Evolutionary conservation across 208 protist genomes (phyloP).

Genomic region (Acanthamoeba polyphaga): DNA sequence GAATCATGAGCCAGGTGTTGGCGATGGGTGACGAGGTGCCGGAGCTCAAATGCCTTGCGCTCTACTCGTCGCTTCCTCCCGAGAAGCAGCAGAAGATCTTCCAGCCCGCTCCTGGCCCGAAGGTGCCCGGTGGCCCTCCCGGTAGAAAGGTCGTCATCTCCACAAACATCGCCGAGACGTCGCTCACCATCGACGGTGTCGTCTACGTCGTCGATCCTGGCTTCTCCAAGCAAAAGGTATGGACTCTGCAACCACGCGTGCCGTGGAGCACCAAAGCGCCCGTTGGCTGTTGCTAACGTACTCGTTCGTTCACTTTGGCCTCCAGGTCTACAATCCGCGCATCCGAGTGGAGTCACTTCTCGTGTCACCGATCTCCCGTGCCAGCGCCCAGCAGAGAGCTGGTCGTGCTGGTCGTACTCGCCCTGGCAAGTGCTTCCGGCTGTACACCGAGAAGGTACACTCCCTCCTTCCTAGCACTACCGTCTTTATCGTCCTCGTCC

Average conservation of each 20-base stretch:
- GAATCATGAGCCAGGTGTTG: constrained; percentile 75
- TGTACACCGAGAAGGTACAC: constrained; percentile 93
- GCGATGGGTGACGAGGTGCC: constrained; percentile 72
- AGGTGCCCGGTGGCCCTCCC: constrained; percentile 66
- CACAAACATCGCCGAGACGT: constrained; percentile 99
- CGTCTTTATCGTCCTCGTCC: background rate
- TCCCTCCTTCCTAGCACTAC: background rate
- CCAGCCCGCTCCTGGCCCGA: constrained; percentile 88
- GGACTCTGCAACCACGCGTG: constrained; percentile 51
- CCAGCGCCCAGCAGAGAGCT: constrained; percentile 98
- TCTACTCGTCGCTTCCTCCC: constrained; percentile 93
- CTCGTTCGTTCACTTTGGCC: background rate
- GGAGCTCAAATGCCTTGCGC: constrained; percentile 83
- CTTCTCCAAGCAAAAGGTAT: constrained; percentile 99
- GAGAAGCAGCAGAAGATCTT: constrained; percentile 92
- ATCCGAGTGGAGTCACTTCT: constrained; percentile 98
- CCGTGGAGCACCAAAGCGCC: background rate
- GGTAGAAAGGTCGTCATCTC: constrained; percentile 93
- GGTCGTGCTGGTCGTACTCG: constrained; percentile 98
- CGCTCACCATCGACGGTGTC: constrained; percentile 99
- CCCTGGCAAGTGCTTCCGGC: constrained; percentile 98
- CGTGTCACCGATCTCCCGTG: constrained; percentile 98
- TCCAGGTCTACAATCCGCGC: constrained; percentile 93
- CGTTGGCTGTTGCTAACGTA: background rate
- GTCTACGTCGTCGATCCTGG: constrained; percentile 99